phyloP scores from a whole-genome alignment of 2,329 filamentous ascomycete genomes.

The Graphiopsis chlorocephala region DNA sequence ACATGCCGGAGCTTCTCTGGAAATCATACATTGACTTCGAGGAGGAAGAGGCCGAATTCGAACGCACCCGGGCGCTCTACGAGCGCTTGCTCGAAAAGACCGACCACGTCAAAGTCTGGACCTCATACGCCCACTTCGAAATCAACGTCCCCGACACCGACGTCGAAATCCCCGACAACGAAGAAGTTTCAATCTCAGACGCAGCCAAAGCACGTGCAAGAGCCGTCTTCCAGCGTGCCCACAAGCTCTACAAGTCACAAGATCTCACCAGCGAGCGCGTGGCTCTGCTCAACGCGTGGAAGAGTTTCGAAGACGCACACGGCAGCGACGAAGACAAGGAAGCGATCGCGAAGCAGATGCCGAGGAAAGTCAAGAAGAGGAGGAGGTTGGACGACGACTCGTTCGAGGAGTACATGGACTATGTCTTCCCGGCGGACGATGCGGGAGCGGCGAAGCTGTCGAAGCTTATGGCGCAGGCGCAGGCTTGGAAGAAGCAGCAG shows the following conservation, averaged over 20 bases:
- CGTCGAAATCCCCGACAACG: slow-evolving; percentile 55
- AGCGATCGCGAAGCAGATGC: slow-evolving; percentile 89
- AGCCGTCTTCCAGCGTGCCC: slow-evolving; percentile 78
- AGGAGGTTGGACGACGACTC: slow-evolving; percentile 87
- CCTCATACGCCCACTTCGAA: slow-evolving; percentile 97
- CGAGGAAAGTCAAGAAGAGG: slow-evolving; percentile 85
- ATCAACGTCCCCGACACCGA: slow-evolving; percentile 81
- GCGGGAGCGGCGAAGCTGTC: slow-evolving; percentile 69
- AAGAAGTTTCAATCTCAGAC: slow-evolving; percentile 66
- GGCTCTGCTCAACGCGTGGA: slow-evolving; percentile 85
- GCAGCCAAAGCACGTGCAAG: slow-evolving; percentile 80
- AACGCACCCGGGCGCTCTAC: slow-evolving; percentile 75
- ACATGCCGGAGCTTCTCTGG: slow-evolving; percentile 98
- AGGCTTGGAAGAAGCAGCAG: slow-evolving; percentile 76
- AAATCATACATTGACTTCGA: slow-evolving; percentile 99
- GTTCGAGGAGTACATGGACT: slow-evolving; percentile 96
- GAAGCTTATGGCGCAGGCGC: slow-evolving; percentile 78
- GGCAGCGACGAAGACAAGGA: slow-evolving; percentile 73
- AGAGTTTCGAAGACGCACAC: slow-evolving; percentile 84
- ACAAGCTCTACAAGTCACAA: slow-evolving; percentile 82
- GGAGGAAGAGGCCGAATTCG: slow-evolving; percentile 90
- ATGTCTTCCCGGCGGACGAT: slow-evolving; percentile 94
- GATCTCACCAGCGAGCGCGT: slow-evolving; percentile 94
- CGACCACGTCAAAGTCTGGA: slow-evolving; percentile 99
- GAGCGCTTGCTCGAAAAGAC: slow-evolving; percentile 90